phyloP scores from a whole-genome alignment of 2,329 filamentous ascomycete genomes.

The Chaetomiaceae sp. region DNA sequence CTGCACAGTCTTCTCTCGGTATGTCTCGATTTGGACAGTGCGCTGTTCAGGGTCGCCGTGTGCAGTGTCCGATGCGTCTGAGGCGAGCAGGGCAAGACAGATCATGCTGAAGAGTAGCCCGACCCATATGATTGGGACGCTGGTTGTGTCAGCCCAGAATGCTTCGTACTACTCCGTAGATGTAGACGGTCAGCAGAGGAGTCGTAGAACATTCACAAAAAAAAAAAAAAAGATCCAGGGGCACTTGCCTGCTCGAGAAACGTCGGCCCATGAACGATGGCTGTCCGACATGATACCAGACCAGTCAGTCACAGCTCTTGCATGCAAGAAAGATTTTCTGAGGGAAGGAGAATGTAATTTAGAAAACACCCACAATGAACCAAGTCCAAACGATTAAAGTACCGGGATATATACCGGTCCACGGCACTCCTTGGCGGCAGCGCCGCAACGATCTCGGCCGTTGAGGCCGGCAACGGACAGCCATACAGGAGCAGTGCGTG shows the following conservation, averaged over 20 bases:
- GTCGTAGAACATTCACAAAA: background rate
- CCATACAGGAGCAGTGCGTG: conserved; percentile 32
- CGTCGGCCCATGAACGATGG: conserved; percentile 18
- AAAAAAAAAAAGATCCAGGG: no score
- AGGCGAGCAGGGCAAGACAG: conserved; percentile 31
- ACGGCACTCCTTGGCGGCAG: conserved; percentile 32
- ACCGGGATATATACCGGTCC: conserved; percentile 34
- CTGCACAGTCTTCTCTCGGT: conserved; percentile 32
- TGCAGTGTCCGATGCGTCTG: conserved; percentile 1
- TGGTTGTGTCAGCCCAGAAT: conserved; percentile 39
- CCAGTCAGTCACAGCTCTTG: background rate
- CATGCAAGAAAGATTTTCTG: no score
- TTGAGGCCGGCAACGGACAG: conserved; percentile 23
- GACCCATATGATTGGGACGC: conserved; percentile 40
- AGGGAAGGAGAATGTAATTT: background rate
- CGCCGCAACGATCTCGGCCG: conserved; percentile 31
- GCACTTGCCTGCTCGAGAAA: conserved; percentile 29
- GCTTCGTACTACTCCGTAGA: conserved; percentile 34
- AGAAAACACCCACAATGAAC: conserved; percentile 8
- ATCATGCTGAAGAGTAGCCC: conserved; percentile 44
- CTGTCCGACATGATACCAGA: background rate
- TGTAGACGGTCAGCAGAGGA: background rate
- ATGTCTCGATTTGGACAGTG: conserved; percentile 10
- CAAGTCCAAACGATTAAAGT: conserved; percentile 34
- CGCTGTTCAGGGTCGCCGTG: conserved; percentile 9